Base-by-base conservation (phyloP, 1,284 basidiomycete species). In the Mycena sp. region DNA sequence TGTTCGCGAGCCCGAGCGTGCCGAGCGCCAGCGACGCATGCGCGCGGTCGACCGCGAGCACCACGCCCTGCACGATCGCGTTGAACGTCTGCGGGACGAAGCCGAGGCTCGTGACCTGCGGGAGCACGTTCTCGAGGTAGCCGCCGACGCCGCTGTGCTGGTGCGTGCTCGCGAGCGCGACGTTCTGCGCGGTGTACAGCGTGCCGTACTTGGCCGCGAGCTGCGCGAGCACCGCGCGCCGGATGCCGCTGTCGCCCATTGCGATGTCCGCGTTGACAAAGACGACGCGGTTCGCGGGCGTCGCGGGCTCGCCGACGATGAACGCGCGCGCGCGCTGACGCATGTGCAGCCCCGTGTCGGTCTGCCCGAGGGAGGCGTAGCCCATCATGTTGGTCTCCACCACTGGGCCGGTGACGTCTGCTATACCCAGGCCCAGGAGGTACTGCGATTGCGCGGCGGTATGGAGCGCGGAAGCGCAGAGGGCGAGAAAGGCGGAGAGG, bases 201-300 rank as follows among this genome's bases (percentile, higher is more conserved):
- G 32, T 32, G 9, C 64, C 64, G 44, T 60, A 66, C 44, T 63
- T 56, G 14, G 45, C 43, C 25, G 57, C 56, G 11, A 66, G 57
- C n/a, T 26, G 40, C 3, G 82, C 74, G 30, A 94, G 84, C 65
- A 95, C 87, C 7, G 87, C 85, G 26, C 90, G 86, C 21, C 92
- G 87, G 41, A 94, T 78, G 25, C 91, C 93, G 0, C 87, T 88
- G 73, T 94, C 93, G 19, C 93, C 93, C 88, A 92, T 91, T 37
- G 85, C 64, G 26, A 66, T 66, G 37, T 66, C 64, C 14, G 91
- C 83, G 69, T 93, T 94, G 77, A 94, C 87, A 73, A 93, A 91
- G 4, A 94, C 85, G 66, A 94, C 76, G 26, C 91, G 83, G 63
- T 89, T 84, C 37, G 81, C 76, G 5, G 88, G 76, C 44, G 83